Evolutionary conservation across 495 filamentous ascomycete species (phyloP).

Genomic region (Terfezia boudieri): DNA sequence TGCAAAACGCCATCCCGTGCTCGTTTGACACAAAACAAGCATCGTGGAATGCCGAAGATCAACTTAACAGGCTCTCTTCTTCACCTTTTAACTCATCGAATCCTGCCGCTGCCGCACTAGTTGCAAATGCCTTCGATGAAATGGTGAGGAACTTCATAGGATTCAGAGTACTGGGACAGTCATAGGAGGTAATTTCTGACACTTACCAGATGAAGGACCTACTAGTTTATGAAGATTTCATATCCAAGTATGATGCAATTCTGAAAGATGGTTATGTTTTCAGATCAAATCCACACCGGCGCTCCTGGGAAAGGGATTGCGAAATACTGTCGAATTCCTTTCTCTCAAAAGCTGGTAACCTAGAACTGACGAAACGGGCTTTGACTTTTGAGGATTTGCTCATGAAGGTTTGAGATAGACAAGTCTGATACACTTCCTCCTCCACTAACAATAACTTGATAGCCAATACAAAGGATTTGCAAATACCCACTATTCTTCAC

Average conservation of each 20-base stretch:
- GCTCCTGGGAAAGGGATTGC: conserved; percentile 58
- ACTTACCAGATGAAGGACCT: conserved; percentile 50
- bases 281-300: neutral
- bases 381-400: conserved; percentile 67
- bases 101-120: conserved; percentile 44
- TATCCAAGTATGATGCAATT: conserved; percentile 65
- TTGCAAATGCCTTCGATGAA: conserved; percentile 55
- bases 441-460: neutral
- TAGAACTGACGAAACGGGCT: conserved; percentile 43
- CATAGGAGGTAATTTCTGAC: neutral
- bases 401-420: conserved; percentile 44
- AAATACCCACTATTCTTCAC: conserved; percentile 76
- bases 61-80: neutral
- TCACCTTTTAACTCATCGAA: conserved; percentile 32
- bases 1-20: conserved; percentile 35
- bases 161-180: neutral
- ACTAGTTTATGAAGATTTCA: conserved; percentile 70
- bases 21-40: conserved; percentile 12
- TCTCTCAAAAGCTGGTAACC: conserved; percentile 41
- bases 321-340: conserved; percentile 64
- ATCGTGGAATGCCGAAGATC: conserved; percentile 15
- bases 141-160: conserved; percentile 30
- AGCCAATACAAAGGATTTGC: conserved; percentile 89
- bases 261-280: conserved; percentile 35
- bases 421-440: neutral